These are phyloP conservation scores for Azolla pinnata DNA, from an alignment of 75 land plant species.

Conservation along the genomic window DNA sequence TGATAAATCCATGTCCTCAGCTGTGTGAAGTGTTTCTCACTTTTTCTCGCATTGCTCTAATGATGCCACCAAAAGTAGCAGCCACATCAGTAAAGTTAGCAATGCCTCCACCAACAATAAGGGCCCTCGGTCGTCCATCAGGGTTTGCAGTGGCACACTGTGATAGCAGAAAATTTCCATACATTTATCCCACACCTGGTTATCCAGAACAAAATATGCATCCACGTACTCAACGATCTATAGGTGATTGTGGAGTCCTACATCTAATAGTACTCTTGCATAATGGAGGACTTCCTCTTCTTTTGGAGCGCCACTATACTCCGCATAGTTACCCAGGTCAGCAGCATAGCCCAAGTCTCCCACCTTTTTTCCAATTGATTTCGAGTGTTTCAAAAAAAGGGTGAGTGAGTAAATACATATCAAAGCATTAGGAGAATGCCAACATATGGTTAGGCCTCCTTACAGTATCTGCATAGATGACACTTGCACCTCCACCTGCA, in stretches of 20 bases:
- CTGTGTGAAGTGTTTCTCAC: slow-evolving; percentile 13
- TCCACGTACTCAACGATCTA: background rate
- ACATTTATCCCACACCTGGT: background rate
- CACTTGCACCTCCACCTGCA: slow-evolving; percentile 55
- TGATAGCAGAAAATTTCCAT: background rate
- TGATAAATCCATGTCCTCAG: background rate
- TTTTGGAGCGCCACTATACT: slow-evolving; percentile 50
- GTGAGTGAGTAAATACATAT: background rate
- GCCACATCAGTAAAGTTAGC: slow-evolving; percentile 58
- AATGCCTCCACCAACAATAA: slow-evolving; percentile 47
- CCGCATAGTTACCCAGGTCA: slow-evolving; percentile 54
- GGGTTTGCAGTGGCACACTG: slow-evolving; percentile 51
- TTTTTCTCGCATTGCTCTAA: slow-evolving; percentile 49
- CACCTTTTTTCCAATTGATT: too few species aligned
- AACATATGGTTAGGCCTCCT: slow-evolving; percentile 2
- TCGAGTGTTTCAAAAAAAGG: too few species aligned
- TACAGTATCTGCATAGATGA: slow-evolving; percentile 51
- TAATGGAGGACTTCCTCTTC: slow-evolving; percentile 47
- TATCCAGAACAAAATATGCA: background rate
- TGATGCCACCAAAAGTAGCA: slow-evolving; percentile 47
- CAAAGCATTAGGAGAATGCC: background rate
- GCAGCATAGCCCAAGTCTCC: slow-evolving; percentile 42
- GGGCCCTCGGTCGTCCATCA: slow-evolving; percentile 41
- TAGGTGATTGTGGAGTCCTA: slow-evolving; percentile 4
- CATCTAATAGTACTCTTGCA: slow-evolving; percentile 48